These are phyloP conservation scores for Cryptococcus neoformans DNA, from an alignment of 1,284 basidiomycete species.

Conservation along the genomic window DNA sequence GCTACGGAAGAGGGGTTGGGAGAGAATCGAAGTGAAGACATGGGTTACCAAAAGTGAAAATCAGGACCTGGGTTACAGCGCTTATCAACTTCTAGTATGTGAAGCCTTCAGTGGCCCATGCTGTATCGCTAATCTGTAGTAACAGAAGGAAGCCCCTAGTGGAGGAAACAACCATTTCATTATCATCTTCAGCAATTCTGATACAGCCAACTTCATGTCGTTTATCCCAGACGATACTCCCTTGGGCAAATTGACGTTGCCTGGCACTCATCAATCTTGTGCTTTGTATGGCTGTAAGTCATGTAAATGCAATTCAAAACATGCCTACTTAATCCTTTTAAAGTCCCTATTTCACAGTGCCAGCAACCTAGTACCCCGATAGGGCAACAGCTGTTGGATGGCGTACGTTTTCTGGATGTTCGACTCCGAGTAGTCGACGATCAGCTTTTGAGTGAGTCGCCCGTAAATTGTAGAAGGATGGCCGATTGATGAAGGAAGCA, in stretches of 20 bases:
- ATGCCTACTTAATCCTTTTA: conserved; percentile 1
- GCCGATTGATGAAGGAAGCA: conserved; percentile 24
- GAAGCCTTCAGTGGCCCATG: too few relatives aligned
- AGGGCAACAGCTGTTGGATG: conserved; percentile 42
- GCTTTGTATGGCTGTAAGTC: conserved; percentile 36
- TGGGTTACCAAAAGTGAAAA: too few relatives aligned
- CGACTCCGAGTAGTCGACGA: conserved; percentile 66
- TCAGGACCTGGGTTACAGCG: too few relatives aligned
- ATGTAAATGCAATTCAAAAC: not conserved
- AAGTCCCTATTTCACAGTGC: conserved; percentile 44
- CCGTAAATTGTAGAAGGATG: not conserved
- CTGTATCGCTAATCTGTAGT: too few relatives aligned
- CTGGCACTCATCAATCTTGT: conserved; percentile 56
- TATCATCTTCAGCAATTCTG: conserved; percentile 11
- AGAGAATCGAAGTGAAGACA: conserved; percentile 2
- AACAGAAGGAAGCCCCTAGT: too few relatives aligned
- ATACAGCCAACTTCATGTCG: conserved; percentile 27
- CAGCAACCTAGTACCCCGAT: conserved; percentile 40
- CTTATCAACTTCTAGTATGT: too few relatives aligned
- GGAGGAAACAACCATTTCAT: too few relatives aligned
- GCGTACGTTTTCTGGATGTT: conserved; percentile 73
- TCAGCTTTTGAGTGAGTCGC: conserved; percentile 42
- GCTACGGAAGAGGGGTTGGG: conserved; percentile 5
- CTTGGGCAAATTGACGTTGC: conserved; percentile 67
- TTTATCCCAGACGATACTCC: conserved; percentile 61